phyloP scores from a whole-genome alignment of 1,139 yeast genomes.

The Diutina sp. region DNA sequence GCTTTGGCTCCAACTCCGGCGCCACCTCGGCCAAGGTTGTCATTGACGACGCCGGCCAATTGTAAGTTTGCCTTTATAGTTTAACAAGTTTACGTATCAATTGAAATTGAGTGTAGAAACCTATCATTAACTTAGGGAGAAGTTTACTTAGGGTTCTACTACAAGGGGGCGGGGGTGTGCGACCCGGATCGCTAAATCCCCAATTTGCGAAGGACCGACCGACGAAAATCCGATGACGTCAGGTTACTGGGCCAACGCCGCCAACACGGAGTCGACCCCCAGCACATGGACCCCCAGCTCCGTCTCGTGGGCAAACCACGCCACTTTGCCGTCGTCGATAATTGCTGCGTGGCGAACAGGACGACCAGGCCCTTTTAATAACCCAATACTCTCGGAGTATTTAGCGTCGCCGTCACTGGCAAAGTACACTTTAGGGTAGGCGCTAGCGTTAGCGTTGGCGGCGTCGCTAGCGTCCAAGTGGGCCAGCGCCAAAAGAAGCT shows the following conservation, averaged over 20 bases:
- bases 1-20: constrained; percentile 77
- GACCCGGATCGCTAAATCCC: no score
- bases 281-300: constrained; percentile 7
- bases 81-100: neutral
- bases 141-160: no score
- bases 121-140: no score
- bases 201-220: no score
- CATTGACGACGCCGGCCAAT: constrained; percentile 80
- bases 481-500: constrained; percentile 43
- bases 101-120: no score
- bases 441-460: neutral
- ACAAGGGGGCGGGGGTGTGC: no score
- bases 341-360: constrained; percentile 60
- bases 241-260: neutral
- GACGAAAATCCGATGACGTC: neutral
- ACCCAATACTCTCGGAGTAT: constrained; percentile 11
- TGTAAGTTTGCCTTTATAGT: constrained; percentile 12
- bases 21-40: constrained; percentile 65
- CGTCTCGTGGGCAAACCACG: constrained; percentile 8
- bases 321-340: constrained; percentile 17
- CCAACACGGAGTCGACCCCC: constrained; percentile 3
- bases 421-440: constrained; percentile 34
- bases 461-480: constrained; percentile 17
- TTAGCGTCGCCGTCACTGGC: constrained; percentile 26
- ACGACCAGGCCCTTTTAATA: constrained; percentile 35